Base-by-base conservation (phyloP, 2,329 filamentous ascomycete genomes). In the Calonectria pseudoreteaudii region DNA sequence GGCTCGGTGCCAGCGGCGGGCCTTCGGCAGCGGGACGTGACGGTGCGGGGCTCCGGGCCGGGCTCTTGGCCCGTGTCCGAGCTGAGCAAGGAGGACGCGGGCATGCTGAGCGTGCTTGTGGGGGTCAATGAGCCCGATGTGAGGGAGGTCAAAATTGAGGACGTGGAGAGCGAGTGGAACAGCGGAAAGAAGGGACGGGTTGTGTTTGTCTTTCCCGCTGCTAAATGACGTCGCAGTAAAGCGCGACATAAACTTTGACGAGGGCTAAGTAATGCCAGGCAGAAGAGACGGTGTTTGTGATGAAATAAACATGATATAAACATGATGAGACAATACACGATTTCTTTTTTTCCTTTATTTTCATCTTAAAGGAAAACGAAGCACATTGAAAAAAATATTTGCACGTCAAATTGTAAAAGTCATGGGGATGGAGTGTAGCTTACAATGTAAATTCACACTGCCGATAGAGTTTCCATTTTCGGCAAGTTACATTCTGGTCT, bases 1-100 rank as follows among this genome's bases (percentile, higher is more conserved):
- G 82, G 86, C 1, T 74, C 78, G 9, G 79, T 91, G 13, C 85
- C 87, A 38, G 84, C 85, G 0, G 82, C 84, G 5, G 75, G 88
- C 9, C 79, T 91, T 74, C 82, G 90, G 72, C 85, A 86, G 28
- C 88, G 88, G 77, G 84, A 89, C 66, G 81, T 91, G 6, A 88
- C 86, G 1, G 76, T 90, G 36, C 80, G 86, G 13, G 88, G 88
- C 0, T 81, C 87, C 0, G 88, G 87, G 0, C 85, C 86, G 0
- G 88, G 88, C 0, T 82, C 85, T 4, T 88, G 86, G 86, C 77
- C 78, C 18, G 74, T 85, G 56, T 66, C 74, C 11, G 81, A 83
- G 23, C 77, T 78, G 5, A 78, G 68, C 16, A 64, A 64, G 26
- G 80, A 81, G 73, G 72, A 77, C 6, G 58, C 53, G 9, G 80